phyloP scores from a whole-genome alignment of 2,329 filamentous ascomycete genomes.

The Pseudofabraea citricarpa region DNA sequence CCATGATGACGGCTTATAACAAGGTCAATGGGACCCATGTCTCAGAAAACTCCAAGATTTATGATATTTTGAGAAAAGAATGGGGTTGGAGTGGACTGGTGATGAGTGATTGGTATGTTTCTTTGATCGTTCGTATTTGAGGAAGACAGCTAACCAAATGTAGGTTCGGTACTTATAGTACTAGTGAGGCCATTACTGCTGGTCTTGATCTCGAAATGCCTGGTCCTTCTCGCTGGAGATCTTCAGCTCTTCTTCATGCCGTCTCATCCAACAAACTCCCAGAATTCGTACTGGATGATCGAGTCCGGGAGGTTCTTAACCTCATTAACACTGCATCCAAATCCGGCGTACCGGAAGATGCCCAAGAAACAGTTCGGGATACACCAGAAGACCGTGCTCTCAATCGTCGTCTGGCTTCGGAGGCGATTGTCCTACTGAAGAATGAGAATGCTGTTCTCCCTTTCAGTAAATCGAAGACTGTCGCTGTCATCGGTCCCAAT shows the following conservation, averaged over 20 bases:
- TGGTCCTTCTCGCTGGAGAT: slow-evolving; percentile 29
- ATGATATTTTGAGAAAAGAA: slow-evolving; percentile 47
- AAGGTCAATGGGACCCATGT: slow-evolving; percentile 53
- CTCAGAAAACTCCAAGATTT: slow-evolving; percentile 46
- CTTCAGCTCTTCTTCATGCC: slow-evolving; percentile 15
- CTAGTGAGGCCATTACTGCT: slow-evolving; percentile 15
- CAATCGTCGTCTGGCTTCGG: slow-evolving; percentile 49
- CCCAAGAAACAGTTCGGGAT: slow-evolving; percentile 2
- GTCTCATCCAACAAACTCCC: slow-evolving; percentile 25
- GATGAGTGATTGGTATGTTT: slow-evolving; percentile 55
- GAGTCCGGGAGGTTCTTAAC: slow-evolving; percentile 28
- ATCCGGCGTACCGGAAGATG: slow-evolving; percentile 3
- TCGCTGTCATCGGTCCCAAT: slow-evolving; percentile 51
- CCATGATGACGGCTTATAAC: slow-evolving; percentile 57
- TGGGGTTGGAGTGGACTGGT: slow-evolving; percentile 54
- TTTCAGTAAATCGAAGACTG: slow-evolving; percentile 28
- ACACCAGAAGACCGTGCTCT: slow-evolving; percentile 28
- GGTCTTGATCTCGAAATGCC: slow-evolving; percentile 33
- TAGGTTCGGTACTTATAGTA: slow-evolving; percentile 12
- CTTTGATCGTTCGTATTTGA: too few species aligned
- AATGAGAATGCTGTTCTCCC: slow-evolving; percentile 52
- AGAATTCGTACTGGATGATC: slow-evolving; percentile 20
- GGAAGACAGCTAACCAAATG: too few species aligned
- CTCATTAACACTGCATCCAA: slow-evolving; percentile 19
- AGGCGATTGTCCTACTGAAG: slow-evolving; percentile 59